phyloP scores from a whole-genome alignment of 306 rosid species.

The Pachyrhizus erosus region DNA sequence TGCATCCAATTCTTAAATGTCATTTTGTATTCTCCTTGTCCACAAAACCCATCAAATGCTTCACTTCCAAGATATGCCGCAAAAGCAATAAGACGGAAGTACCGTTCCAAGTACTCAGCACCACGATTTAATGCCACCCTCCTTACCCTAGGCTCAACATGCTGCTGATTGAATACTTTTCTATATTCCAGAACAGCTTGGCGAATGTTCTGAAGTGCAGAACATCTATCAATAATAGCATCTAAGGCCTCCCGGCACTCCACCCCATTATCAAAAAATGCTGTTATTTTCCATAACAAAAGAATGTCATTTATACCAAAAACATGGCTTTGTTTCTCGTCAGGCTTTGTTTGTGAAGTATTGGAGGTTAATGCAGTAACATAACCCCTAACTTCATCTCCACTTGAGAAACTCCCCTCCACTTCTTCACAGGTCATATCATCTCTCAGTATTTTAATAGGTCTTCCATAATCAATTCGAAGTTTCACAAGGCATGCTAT shows the following conservation, averaged over 20 bases:
- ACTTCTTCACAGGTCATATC: slow-evolving; percentile 56
- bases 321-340: slow-evolving; percentile 60
- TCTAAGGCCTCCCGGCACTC: slow-evolving; percentile 92
- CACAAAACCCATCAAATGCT: slow-evolving; percentile 87
- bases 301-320: slow-evolving; percentile 94
- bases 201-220: slow-evolving; percentile 91
- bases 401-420: slow-evolving; percentile 75
- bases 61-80: slow-evolving; percentile 96
- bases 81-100: slow-evolving; percentile 91
- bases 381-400: slow-evolving; percentile 65
- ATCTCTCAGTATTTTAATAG: slow-evolving; percentile 70
- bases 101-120: slow-evolving; percentile 90
- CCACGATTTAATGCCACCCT: slow-evolving; percentile 91
- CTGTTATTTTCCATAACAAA: slow-evolving; percentile 87
- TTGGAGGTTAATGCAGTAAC: slow-evolving; percentile 44
- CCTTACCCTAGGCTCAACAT: slow-evolving; percentile 85
- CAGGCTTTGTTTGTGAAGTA: slow-evolving; percentile 47
- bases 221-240: slow-evolving; percentile 90
- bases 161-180: slow-evolving; percentile 87
- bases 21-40: slow-evolving; percentile 72
- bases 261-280: slow-evolving; percentile 86
- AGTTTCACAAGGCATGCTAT: slow-evolving; percentile 93
- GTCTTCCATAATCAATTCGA: slow-evolving; percentile 83
- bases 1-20: slow-evolving; percentile 89
- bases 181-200: slow-evolving; percentile 84